Base-by-base conservation (phyloP, 2,329 filamentous ascomycete genomes). In the Lasiodiplodia theobromae region DNA sequence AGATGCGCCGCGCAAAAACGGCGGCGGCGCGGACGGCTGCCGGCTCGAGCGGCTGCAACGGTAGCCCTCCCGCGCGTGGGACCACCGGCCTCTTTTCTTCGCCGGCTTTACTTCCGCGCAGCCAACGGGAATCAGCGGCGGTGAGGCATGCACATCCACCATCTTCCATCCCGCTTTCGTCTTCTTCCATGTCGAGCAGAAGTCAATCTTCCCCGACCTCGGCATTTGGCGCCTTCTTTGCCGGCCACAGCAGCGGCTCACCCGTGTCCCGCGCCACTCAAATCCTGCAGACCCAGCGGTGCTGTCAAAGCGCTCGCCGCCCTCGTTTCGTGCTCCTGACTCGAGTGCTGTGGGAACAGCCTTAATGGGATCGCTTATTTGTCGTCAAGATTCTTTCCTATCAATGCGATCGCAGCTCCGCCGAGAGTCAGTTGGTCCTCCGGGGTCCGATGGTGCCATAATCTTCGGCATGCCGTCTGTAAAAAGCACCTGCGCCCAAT, bases 361-460 rank as follows among this genome's bases (percentile, higher is more conserved):
- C 25, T 18, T 47, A 21, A 21, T 47, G 2, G 16, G 40, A 16
- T 18, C 40, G 40, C 40, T 44, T 44, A 44, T 44, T 8, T 44
- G 40, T 44, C 40, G 31, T n/a, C 6, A 18, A 44, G 40, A 44
- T n/a, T 44, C 40, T 14, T 44, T 14, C 16, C 40, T n/a, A 5
- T 56, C 2, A 34, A 38, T 37, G 54, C 34, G 7, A 38, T 10
- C 3, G 12, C 31, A 23, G 37, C 12, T 14, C 52, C 52, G 53
- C 37, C 12, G 37, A 47, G 40, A 47, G 37, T 38, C 57, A 47
- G 53, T 40, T 34, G 8, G 54, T 40, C 16, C 2, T 11, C 38
- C 38, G 58, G 28, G 25, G 58, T n/a, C 16, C 40, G 18, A 49
- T 63, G 58, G 58, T 37, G 58, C 58, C 49, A 51, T 21, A 28